Evolutionary conservation across 2,329 filamentous ascomycete species (phyloP).

Genomic region (Verticillium zaregamsianum): DNA sequence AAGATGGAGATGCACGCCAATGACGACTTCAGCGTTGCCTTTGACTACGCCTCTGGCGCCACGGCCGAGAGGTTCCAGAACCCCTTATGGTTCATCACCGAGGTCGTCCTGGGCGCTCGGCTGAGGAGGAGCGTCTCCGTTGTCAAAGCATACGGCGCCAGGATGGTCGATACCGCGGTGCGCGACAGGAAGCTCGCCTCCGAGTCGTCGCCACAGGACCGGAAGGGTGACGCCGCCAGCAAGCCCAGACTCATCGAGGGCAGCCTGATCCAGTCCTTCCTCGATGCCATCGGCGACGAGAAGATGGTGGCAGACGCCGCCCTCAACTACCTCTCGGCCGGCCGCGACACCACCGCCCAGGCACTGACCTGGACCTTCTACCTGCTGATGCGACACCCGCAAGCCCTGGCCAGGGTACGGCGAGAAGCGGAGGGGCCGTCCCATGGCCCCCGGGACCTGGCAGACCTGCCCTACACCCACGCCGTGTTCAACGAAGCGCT

Average conservation of each 20-base stretch:
- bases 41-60: slow-evolving; percentile 57
- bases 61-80: slow-evolving; percentile 63
- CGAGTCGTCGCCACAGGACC: neutral
- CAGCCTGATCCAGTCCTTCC: slow-evolving; percentile 55
- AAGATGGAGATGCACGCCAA: slow-evolving; percentile 62
- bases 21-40: slow-evolving; percentile 56
- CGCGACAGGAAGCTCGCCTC: slow-evolving; percentile 25
- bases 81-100: slow-evolving; percentile 57
- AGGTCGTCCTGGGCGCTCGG: slow-evolving; percentile 42
- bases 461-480: slow-evolving; percentile 50
- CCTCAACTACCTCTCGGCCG: slow-evolving; percentile 62
- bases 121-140: slow-evolving; percentile 45
- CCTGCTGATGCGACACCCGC: slow-evolving; percentile 49
- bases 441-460: slow-evolving; percentile 20
- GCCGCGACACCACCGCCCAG: slow-evolving; percentile 62
- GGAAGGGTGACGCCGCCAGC: slow-evolving; percentile 3
- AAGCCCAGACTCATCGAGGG: slow-evolving; percentile 36
- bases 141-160: slow-evolving; percentile 51
- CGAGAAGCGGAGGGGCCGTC: slow-evolving; percentile 30
- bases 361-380: slow-evolving; percentile 62
- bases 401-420: slow-evolving; percentile 34
- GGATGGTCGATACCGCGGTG: slow-evolving; percentile 52
- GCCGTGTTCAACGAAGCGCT: slow-evolving; percentile 60
- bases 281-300: slow-evolving; percentile 51
- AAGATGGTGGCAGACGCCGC: slow-evolving; percentile 59